Percentiles rank a stretch among this genome's conserved stretches.
Conservation (phyloP, 495 filamentous ascomycete genomes). For the Aspergillus nidulans region DNA sequence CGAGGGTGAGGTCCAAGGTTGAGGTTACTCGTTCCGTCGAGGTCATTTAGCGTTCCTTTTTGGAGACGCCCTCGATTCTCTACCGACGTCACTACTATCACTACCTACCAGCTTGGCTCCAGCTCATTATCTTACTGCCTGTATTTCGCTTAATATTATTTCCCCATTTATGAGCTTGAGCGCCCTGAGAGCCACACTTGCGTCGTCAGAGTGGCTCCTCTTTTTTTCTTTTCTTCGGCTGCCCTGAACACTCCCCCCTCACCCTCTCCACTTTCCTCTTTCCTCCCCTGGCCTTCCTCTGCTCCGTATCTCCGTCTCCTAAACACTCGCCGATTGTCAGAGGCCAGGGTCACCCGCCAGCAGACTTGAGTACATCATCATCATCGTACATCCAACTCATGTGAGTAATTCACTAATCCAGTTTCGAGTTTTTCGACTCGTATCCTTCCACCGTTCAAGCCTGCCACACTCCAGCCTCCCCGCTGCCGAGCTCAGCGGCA, state of each 20-base stretch:
- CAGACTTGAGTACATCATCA: not conserved
- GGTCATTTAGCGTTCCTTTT: constrained; percentile 3
- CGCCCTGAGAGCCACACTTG: too few relatives aligned
- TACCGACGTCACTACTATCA: constrained; percentile 15
- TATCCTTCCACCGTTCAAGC: constrained; percentile 6
- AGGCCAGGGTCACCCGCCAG: not conserved
- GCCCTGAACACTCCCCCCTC: constrained; percentile 1
- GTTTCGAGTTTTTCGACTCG: not conserved
- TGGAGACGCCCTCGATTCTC: not conserved
- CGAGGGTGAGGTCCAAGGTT: too few relatives aligned
- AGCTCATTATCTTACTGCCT: not conserved
- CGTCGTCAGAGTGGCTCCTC: constrained; percentile 4
- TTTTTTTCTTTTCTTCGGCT: not conserved
- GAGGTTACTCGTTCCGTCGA: not conserved
- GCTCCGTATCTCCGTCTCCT: not conserved
- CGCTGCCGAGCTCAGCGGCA: constrained; percentile 19
- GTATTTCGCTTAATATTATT: not conserved
- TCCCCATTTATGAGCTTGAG: not conserved
- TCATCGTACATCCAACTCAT: not conserved
- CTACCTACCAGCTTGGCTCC: not conserved
- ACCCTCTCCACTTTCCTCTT: not conserved
- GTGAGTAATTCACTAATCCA: not conserved
- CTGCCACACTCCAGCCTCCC: constrained; percentile 16
- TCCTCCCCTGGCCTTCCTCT: constrained; percentile 3
- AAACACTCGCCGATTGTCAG: not conserved